Conservation (phyloP, 768 basidiomycete species). For the Rhizopogon vesiculosus region DNA sequence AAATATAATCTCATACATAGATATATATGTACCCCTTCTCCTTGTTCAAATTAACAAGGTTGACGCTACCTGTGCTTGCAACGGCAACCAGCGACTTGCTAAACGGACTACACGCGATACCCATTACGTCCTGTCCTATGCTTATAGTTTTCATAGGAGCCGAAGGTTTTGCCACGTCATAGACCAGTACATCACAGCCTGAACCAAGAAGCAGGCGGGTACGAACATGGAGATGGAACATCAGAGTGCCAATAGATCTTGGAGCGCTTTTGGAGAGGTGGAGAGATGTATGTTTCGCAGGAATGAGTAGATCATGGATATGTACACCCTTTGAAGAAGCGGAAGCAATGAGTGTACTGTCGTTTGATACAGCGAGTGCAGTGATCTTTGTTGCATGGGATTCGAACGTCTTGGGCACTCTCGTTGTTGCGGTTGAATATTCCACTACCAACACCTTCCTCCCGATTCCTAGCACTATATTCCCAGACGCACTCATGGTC, state of each 20-base stretch:
- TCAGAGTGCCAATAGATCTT: conserved; percentile 41
- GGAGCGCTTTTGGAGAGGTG: conserved; percentile 34
- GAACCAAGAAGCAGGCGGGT: conserved; percentile 53
- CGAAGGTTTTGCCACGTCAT: conserved; percentile 57
- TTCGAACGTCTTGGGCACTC: conserved; percentile 43
- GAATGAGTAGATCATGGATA: conserved; percentile 54
- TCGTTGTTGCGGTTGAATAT: conserved; percentile 31
- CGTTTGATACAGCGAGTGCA: conserved; percentile 56
- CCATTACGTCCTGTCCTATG: conserved; percentile 42
- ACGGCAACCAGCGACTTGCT: conserved; percentile 68
- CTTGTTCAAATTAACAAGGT: conserved; percentile 68
- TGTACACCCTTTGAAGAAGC: conserved; percentile 49
- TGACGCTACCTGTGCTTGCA: conserved; percentile 48
- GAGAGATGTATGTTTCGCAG: conserved; percentile 45
- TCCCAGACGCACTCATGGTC: conserved; percentile 27
- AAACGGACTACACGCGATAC: conserved; percentile 65
- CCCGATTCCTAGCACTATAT: conserved; percentile 43
- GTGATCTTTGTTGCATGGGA: conserved; percentile 47
- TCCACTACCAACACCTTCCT: conserved; percentile 50
- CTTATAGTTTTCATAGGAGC: conserved; percentile 48
- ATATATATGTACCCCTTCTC: conserved; percentile 53
- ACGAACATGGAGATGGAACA: conserved; percentile 62
- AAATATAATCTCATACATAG: neutral
- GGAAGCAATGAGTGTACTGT: conserved; percentile 51
- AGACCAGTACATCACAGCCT: conserved; percentile 52